Base-by-base conservation (phyloP, 2,329 filamentous ascomycete species). In the Blumeria hordei region DNA sequence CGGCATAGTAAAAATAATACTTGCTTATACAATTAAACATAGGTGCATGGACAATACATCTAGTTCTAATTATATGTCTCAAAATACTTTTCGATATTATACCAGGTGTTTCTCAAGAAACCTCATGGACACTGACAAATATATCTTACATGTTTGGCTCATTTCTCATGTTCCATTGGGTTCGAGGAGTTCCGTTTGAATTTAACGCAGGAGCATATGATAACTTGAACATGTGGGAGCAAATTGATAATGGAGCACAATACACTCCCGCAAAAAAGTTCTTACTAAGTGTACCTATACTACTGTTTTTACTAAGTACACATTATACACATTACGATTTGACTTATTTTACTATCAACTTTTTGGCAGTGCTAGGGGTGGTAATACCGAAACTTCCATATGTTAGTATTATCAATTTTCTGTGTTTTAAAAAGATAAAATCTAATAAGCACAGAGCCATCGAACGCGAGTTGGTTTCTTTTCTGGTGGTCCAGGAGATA, bases 161-260 rank as follows among this genome's bases (percentile, higher is more conserved):
- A 44, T 98, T 96, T 69, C 79, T 98, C 69, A 98, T 98, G 92
- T 98, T 98, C 71, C 92, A 98, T 71, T 94, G 87, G 75, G 92
- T 98, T 62, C 87, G 90, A 66, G 92, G 92, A 62, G 87, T 96
- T 50, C 92, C 92, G 6, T 98, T 98, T 67, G 92, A 98, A 69
- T 98, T 98, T 76, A 98, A 98, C 67, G 83, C 86, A 56, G 92
- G 92, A 57, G 92, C 92, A 62, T 98, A 96, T 69, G 92, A 98
- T 74, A 96, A 98, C 69, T 76, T 98, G 66, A 98, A 96, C 72
- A 96, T 98, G 92, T 98, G 92, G 92, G 92, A 98, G 73, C 92
- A 98, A 72, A 98, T 98, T 68, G 92, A 98, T 73, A 93, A 96
- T 65, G 92, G 92, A 50, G 92, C 92, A 63, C 92, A 98, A 69